A percentile compares a stretch with the other conserved stretches of the same genome.
These are phyloP conservation scores for Westerdykella ornata DNA, from an alignment of 2,329 filamentous ascomycete species.

Conservation along the genomic window DNA sequence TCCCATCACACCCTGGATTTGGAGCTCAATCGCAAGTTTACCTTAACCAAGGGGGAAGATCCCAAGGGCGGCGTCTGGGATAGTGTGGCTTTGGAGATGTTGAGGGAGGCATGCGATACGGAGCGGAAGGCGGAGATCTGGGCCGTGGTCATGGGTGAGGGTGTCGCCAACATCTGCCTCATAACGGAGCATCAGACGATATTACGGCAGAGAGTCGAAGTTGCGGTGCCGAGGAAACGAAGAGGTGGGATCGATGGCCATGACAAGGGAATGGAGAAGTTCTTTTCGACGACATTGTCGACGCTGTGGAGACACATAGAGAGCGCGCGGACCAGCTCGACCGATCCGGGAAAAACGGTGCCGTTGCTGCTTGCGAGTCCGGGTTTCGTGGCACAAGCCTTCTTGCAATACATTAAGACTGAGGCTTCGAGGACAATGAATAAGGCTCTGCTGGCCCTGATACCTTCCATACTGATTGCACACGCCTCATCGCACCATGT, in stretches of 20 bases:
- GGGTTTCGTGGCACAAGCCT: slow-evolving; percentile 76
- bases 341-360: slow-evolving; percentile 20
- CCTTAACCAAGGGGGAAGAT: slow-evolving; percentile 60
- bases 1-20: slow-evolving; percentile 71
- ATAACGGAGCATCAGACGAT: slow-evolving; percentile 76
- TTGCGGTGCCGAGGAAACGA: slow-evolving; percentile 61
- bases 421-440: slow-evolving; percentile 61
- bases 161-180: slow-evolving; percentile 72
- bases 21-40: slow-evolving; percentile 81
- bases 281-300: slow-evolving; percentile 73
- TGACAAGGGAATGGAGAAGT: slow-evolving; percentile 64
- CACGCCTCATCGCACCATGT: slow-evolving; percentile 81
- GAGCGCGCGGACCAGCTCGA: slow-evolving; percentile 40
- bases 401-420: slow-evolving; percentile 65
- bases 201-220: slow-evolving; percentile 63
- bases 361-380: slow-evolving; percentile 82
- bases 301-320: slow-evolving; percentile 74
- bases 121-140: slow-evolving; percentile 76
- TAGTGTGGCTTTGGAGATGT: slow-evolving; percentile 70
- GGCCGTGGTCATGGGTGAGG: slow-evolving; percentile 91
- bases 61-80: slow-evolving; percentile 65
- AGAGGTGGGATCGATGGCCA: slow-evolving; percentile 56
- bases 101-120: slow-evolving; percentile 71
- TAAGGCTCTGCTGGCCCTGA: slow-evolving; percentile 59
- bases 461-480: slow-evolving; percentile 62